Evolutionary conservation across 345 rosid species (phyloP).

Genomic region (Eucalyptus sp.): DNA sequence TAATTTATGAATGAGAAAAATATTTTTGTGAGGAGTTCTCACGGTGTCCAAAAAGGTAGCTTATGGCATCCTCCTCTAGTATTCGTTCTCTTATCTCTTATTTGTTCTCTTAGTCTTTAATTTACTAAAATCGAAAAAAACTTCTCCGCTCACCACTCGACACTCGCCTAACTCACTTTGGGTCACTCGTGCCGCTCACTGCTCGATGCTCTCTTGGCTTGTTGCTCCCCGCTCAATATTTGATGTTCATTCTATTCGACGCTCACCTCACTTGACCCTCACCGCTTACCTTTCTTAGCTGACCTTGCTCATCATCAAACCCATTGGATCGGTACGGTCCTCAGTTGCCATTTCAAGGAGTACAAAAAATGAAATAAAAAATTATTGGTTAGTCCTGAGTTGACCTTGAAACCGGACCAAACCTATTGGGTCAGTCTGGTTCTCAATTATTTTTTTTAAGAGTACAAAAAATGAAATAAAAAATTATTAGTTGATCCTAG

Average conservation of each 20-base stretch:
- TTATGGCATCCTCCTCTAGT: no score
- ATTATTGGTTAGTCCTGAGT: accelerated
- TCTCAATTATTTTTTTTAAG: no score
- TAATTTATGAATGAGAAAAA: no score
- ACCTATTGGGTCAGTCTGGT: accelerated
- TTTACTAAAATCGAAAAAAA: no score
- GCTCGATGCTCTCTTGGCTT: no score
- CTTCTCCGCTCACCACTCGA: accelerated
- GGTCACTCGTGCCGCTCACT: accelerated
- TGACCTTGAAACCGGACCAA: accelerated
- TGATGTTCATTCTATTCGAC: accelerated
- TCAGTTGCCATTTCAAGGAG: accelerated
- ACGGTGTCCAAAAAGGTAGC: accelerated
- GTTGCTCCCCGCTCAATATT: no score
- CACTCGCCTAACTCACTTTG: accelerated
- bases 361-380: no score
- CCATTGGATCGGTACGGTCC: accelerated
- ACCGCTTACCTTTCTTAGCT: accelerated
- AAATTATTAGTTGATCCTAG: accelerated
- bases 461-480: no score
- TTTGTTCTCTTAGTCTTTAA: no score
- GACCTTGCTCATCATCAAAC: accelerated
- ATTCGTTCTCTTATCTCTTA: accelerated
- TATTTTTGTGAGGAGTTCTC: no score
- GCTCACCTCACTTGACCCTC: accelerated